Evolutionary conservation across 2,329 filamentous ascomycete genomes (phyloP), one percentile per base, ranked within the genome.

Genomic region (Chrysosporium queenslandicum): DNA sequence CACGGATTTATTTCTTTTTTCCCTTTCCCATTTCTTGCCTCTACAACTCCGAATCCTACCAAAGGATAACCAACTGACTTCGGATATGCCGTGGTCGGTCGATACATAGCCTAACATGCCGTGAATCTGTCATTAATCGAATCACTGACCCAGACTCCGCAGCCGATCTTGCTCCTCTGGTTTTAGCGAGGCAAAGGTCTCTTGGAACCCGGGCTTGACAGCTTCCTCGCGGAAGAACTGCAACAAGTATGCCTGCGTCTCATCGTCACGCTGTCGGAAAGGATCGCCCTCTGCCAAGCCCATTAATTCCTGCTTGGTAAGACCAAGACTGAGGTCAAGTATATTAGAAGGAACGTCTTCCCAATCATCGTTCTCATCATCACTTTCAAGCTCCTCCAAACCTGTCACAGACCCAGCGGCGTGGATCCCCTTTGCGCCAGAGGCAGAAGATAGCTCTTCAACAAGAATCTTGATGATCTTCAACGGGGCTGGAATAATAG

Each of bases 381-480:
- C 82, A 50, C 82, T 85, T 58, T 63, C 70, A 73, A 78, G 75
- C 27, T 80, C 76, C 2, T 77, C 77, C 4, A 79, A 76, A 1
- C 78, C 74, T 0, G 80, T 80, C 0, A 80, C 78, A 0, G 81
- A 83, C 0, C 80, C 1, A 39, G 80, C 79, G 0, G 82, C 74
- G 47, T 81, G 77, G 27, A 68, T 66, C 43, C 70, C 68, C 41
- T 66, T 66, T 55, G 59, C 68, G 11, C 87, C 87, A 3, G 86
- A 83, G 1, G 89, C 87, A 0, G 87, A 88, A 4, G 86, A 76
- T 2, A 98, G 80, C 71, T 98, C 92, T 64, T 95, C 88, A 43
- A 97, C 85, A 7, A 98, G 80, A 3, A 97, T 85, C 74, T 98
- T 98, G 69, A 97, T 73, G 55, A 98, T 96, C 73, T 98, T 98